These are phyloP conservation scores for Echinochloa phyllopogon DNA, from an alignment of 176 grass and related monocot genomes.

Conservation along the genomic window DNA sequence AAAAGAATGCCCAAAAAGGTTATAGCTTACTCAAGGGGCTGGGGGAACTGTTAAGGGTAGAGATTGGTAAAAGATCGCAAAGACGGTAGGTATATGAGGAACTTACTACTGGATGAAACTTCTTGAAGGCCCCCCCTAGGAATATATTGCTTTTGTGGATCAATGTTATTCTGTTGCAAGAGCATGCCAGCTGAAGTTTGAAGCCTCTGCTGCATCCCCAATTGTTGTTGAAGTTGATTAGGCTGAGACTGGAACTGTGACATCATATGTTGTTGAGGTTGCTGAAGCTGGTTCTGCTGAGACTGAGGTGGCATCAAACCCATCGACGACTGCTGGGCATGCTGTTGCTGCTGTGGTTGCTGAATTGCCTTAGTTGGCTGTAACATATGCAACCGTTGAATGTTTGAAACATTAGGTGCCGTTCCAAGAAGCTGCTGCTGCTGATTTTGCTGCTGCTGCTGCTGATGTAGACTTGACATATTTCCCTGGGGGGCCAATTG, in stretches of 20 bases:
- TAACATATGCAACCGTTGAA: conserved; percentile 62
- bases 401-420: conserved; percentile 57
- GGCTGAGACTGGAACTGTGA: conserved; percentile 71
- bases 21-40: background rate
- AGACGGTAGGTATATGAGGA: conserved; percentile 17
- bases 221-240: conserved; percentile 62
- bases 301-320: conserved; percentile 64
- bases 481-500: conserved; percentile 62
- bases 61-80: conserved; percentile 20
- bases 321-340: conserved; percentile 67
- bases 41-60: background rate
- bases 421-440: conserved; percentile 67
- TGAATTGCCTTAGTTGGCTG: conserved; percentile 65
- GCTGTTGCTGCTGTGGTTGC: conserved; percentile 68
- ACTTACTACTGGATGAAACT: conserved; percentile 93
- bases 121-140: conserved; percentile 66
- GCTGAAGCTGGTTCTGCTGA: conserved; percentile 73
- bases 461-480: conserved; percentile 66
- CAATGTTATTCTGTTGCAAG: conserved; percentile 65
- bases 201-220: conserved; percentile 68
- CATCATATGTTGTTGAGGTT: conserved; percentile 76
- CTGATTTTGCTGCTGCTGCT: conserved; percentile 55
- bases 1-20: background rate
- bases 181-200: conserved; percentile 74
- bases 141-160: conserved; percentile 81